Conservation (phyloP, 805 yeast genomes). For the Brettanomyces custersianus region DNA sequence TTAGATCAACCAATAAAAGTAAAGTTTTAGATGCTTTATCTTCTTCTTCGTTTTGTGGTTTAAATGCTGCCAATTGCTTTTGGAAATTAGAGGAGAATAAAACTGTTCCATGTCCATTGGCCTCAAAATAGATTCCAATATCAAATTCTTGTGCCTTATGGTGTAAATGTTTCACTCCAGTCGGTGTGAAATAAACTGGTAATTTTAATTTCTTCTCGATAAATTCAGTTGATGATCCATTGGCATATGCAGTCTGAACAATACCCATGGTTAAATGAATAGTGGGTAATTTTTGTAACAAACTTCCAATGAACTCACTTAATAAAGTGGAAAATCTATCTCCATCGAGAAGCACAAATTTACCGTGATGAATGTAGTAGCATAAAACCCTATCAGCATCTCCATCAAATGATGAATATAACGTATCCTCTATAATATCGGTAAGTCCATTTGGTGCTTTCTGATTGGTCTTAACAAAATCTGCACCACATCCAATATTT, state of each 20-base stretch:
- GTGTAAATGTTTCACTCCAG: conserved; percentile 95
- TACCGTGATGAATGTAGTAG: conserved; percentile 40
- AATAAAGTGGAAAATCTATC: conserved; percentile 85
- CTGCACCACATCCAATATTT: conserved; percentile 88
- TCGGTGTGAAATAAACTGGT: conserved; percentile 84
- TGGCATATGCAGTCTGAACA: conserved; percentile 96
- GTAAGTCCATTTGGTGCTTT: conserved; percentile 54
- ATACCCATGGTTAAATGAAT: conserved; percentile 49
- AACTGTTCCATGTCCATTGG: conserved; percentile 98
- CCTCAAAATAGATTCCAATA: conserved; percentile 93
- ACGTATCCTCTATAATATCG: conserved; percentile 31
- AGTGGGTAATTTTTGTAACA: conserved; percentile 33
- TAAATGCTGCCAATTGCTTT: conserved; percentile 28
- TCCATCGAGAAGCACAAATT: conserved; percentile 71
- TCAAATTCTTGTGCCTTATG: conserved; percentile 83
- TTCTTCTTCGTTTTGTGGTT: conserved; percentile 35
- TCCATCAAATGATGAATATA: conserved; percentile 88
- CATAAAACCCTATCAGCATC: conserved; percentile 94
- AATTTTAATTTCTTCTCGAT: conserved; percentile 50
- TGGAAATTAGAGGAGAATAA: conserved; percentile 55
- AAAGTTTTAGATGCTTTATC: conserved; percentile 44
- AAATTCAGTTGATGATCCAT: conserved; percentile 80
- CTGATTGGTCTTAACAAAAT: conserved; percentile 87
- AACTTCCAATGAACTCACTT: conserved; percentile 50
- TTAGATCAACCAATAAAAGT: conserved; percentile 53